Evolutionary conservation across 1,284 basidiomycete species (phyloP), one percentile per base, ranked within the genome.

Genomic region (Coniferiporia sulphurascens): DNA sequence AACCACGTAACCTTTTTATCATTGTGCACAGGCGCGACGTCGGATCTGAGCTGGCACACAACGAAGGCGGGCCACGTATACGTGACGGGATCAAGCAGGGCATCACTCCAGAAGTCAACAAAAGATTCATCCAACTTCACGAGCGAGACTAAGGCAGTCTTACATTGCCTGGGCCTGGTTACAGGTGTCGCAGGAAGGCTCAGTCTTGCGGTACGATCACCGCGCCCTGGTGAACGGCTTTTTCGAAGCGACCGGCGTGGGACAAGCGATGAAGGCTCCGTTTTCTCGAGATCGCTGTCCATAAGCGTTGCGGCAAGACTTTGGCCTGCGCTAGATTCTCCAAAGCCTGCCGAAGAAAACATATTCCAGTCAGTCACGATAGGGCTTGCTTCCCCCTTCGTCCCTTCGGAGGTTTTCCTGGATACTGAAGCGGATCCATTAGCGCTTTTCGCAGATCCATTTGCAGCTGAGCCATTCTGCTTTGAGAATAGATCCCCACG

Each of bases 91-190:
- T 90, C 87, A 8, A 83, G 71, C 17, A 89, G 66, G 1, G 85
- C 79, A 65, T 90, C 87, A 54, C 77, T 79, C 86, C 87, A 90
- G 67, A 89, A 89, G 69, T 90, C 88, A 58, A 89, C 72, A 68
- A 90, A 90, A 1, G 86, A 86, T 67, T 90, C 87, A 65, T 90
- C 88, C 5, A 90, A 67, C 62, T 83, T 78, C n/a, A 83, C 71
- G 36, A 81, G 62, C 21, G 77, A 74, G 4, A 85, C 71, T 10
- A 72, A 69, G 0, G 77, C 75, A 17, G 78, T 73, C 66, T 72
- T 80, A 17, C 77, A 76, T 53, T 13, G 59, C 62, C 22, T 48
- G n/a, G 54, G 50, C 2, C 21, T 53, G 36, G 21, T 49, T 36
- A 68, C 57, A 9, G 71, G 69, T 3, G 70, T 58, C 4, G 64